Evolutionary conservation across 164 flowering plant species (phyloP).

Genomic region (Vitis cinerea): DNA sequence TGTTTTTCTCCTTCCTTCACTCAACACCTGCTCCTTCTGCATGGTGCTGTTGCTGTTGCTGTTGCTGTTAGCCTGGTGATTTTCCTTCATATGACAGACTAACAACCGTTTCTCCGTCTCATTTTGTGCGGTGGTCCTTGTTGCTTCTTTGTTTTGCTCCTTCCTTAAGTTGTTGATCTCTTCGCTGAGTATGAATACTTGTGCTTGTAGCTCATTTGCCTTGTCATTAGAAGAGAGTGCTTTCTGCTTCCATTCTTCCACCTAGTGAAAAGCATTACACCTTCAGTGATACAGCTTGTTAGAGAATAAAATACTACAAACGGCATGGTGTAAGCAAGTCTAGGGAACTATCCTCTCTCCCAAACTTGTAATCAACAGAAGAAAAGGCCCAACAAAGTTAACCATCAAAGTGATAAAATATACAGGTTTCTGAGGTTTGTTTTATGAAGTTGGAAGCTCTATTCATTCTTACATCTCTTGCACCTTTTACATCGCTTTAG

Average conservation of each 20-base stretch:
- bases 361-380: too few species aligned
- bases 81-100: conserved; percentile 56
- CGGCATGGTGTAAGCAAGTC: neutral
- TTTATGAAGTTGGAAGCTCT: too few species aligned
- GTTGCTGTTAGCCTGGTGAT: conserved; percentile 8
- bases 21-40: conserved; percentile 5
- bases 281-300: too few species aligned
- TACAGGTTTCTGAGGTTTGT: too few species aligned
- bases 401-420: too few species aligned
- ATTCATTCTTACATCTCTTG: too few species aligned
- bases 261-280: conserved; percentile 27
- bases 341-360: too few species aligned
- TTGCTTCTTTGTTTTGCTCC: neutral
- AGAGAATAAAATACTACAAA: neutral
- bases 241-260: conserved; percentile 69
- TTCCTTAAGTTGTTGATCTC: conserved; percentile 37
- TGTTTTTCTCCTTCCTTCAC: conserved; percentile 27
- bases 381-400: too few species aligned
- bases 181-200: conserved; percentile 29
- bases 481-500: neutral
- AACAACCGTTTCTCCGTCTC: conserved; percentile 66
- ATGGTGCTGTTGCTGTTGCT: conserved; percentile 1
- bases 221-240: conserved; percentile 43
- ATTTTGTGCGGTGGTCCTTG: conserved; percentile 21
- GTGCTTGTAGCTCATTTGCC: conserved; percentile 45